These are phyloP conservation scores for Prunus salicina DNA, from an alignment of 306 rosid species.

Conservation along the genomic window DNA sequence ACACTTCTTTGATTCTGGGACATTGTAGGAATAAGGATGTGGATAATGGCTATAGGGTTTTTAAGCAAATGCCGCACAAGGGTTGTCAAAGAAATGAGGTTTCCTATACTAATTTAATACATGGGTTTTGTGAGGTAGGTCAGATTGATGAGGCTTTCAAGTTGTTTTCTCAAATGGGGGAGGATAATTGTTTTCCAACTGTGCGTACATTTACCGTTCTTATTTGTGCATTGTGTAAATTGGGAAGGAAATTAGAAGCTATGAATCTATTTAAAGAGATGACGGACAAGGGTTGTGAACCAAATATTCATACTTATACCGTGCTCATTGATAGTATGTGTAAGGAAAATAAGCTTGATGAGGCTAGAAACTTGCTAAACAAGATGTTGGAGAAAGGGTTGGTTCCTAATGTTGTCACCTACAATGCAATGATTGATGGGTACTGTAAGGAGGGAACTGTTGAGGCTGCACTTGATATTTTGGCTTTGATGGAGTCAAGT, in stretches of 20 bases:
- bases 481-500: slow-evolving; percentile 59
- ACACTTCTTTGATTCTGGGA: slow-evolving; percentile 76
- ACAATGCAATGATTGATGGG: slow-evolving; percentile 73
- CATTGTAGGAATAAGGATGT: slow-evolving; percentile 56
- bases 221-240: slow-evolving; percentile 44
- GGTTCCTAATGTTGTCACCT: slow-evolving; percentile 52
- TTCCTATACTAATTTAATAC: slow-evolving; percentile 57
- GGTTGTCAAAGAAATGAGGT: slow-evolving; percentile 61
- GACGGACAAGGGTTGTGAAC: slow-evolving; percentile 56
- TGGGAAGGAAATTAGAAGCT: slow-evolving; percentile 57
- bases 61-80: slow-evolving; percentile 46
- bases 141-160: slow-evolving; percentile 46
- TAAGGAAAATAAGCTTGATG: slow-evolving; percentile 48
- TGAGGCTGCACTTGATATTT: slow-evolving; percentile 53
- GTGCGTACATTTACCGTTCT: slow-evolving; percentile 58
- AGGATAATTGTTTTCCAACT: slow-evolving; percentile 54
- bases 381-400: slow-evolving; percentile 61
- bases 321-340: slow-evolving; percentile 60
- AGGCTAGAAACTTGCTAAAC: slow-evolving; percentile 45
- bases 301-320: slow-evolving; percentile 68
- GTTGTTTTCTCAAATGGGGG: slow-evolving; percentile 59
- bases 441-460: slow-evolving; percentile 60
- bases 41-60: slow-evolving; percentile 46
- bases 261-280: slow-evolving; percentile 49
- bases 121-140: slow-evolving; percentile 63